Base-by-base conservation (phyloP, 164 flowering plant species). In the Aristolochia contorta region DNA sequence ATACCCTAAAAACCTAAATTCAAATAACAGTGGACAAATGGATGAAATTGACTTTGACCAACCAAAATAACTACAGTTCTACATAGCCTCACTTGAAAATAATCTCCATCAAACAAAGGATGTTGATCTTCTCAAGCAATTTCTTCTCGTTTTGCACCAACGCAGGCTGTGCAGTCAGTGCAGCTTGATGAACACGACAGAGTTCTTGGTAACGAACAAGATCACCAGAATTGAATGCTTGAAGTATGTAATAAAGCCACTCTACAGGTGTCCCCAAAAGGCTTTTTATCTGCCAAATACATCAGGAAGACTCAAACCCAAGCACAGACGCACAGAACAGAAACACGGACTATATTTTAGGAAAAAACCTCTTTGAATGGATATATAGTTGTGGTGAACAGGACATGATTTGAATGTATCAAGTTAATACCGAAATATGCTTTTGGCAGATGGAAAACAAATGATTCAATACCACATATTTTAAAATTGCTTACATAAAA, bases 91-190 rank as follows among this genome's bases (percentile, higher is more conserved):
- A 85, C 99, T 95, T 90, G 77, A 88, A 93, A 60, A 93, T 93
- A 46, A 90, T 93, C 69, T 93, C 99, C 96, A 90, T 90, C 73
- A 93, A 71, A 78, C 97, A 93, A 43, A 90, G 95, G 69, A 93
- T 86, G 75, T 85, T 85, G 22, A 93, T 86, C 72, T 90, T 93
- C 57, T 93, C 97, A 57, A 86, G 62, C 22, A 93, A 84, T 74
- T 90, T 93, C 64, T 79, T 80, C 77, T 90, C 91, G 69, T 93
- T 88, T 64, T 83, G 76, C 51, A 90, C 86, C 60, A 93, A 72
- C 47, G 93, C 99, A 58, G 96, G 99, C 61, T 93, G 97, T 63
- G 89, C 79, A 65, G 68, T 86, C 63, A 93, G 63, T 65, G 91
- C 80, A 65, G 86, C 86, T 66, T 68, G 67, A 64, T 93, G 99